phyloP scores from a whole-genome alignment of 441 rosid genomes.

The Cnidoscolus chayamansa region DNA sequence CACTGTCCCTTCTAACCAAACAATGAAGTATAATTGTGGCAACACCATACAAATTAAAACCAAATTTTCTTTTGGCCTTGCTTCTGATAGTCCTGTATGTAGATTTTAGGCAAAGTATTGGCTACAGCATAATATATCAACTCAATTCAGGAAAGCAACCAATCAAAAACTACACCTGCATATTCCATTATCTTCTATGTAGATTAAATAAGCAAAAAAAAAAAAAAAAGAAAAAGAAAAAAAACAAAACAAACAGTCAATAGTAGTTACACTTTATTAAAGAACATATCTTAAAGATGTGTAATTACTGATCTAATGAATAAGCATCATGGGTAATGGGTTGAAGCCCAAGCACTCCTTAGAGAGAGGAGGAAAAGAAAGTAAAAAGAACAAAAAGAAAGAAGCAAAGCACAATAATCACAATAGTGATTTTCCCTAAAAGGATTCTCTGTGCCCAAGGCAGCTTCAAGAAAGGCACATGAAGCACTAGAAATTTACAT shows the following conservation, averaged over 20 bases:
- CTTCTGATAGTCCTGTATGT: not conserved
- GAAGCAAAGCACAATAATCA: not conserved
- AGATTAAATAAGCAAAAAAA: not conserved
- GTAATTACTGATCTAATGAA: not conserved
- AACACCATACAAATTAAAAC: not conserved
- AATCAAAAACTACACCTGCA: not conserved
- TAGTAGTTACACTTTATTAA: not conserved
- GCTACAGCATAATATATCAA: not conserved
- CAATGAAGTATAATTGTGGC: not conserved
- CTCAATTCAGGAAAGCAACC: not conserved
- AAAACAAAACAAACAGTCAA: too few species aligned
- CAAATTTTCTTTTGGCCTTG: not conserved
- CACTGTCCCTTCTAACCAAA: too few species aligned
- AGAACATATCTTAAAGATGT: not conserved
- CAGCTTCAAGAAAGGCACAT: not conserved
- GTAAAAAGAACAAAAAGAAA: not conserved
- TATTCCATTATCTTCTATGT: not conserved
- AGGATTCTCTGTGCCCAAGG: not conserved
- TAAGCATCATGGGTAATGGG: not conserved
- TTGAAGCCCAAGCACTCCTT: not conserved
- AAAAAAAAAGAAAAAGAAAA: too few species aligned
- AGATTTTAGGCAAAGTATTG: not conserved
- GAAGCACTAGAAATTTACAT: not conserved
- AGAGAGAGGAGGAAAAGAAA: too few species aligned
- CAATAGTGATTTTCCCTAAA: not conserved